Evolutionary conservation across 352 stramenopile species (phyloP).

Genomic region (Globisporangium polare): DNA sequence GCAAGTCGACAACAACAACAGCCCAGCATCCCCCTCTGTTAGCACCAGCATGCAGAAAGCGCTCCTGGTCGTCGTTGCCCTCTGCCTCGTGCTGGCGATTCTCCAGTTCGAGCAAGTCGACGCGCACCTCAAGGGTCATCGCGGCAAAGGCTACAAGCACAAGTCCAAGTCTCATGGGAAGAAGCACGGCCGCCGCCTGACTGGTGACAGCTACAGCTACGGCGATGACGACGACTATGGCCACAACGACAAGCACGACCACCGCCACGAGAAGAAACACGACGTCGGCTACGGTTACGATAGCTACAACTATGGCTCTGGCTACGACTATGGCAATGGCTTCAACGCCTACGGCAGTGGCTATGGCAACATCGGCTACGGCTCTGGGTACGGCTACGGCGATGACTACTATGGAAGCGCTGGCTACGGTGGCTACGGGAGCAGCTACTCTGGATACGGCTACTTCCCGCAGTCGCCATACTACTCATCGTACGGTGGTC

Average conservation of each 20-base stretch:
- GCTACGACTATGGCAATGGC: too few relatives aligned
- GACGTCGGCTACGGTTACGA: not conserved
- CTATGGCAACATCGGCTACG: too few relatives aligned
- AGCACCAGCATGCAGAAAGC: not conserved
- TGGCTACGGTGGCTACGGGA: too few relatives aligned
- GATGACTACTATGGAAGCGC: too few relatives aligned
- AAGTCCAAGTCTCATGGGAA: not conserved
- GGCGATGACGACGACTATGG: not conserved
- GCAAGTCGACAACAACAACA: not conserved
- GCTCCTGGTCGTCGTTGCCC: not conserved
- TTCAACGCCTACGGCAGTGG: too few relatives aligned
- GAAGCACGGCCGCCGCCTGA: not conserved
- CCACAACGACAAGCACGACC: not conserved
- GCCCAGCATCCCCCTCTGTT: not conserved
- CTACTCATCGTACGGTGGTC: too few relatives aligned
- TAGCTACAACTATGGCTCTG: not conserved
- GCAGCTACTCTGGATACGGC: too few relatives aligned
- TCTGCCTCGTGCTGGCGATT: not conserved
- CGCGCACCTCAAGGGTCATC: not conserved
- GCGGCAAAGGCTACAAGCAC: not conserved
- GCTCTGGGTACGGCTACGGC: too few relatives aligned
- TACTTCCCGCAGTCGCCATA: too few relatives aligned
- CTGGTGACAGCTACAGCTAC: not conserved
- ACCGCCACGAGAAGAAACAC: not conserved
- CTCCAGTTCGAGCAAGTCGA: slow-evolving; percentile 1